phyloP scores from a whole-genome alignment of 2,329 filamentous ascomycete species.

The Fusarium sublunatum region DNA sequence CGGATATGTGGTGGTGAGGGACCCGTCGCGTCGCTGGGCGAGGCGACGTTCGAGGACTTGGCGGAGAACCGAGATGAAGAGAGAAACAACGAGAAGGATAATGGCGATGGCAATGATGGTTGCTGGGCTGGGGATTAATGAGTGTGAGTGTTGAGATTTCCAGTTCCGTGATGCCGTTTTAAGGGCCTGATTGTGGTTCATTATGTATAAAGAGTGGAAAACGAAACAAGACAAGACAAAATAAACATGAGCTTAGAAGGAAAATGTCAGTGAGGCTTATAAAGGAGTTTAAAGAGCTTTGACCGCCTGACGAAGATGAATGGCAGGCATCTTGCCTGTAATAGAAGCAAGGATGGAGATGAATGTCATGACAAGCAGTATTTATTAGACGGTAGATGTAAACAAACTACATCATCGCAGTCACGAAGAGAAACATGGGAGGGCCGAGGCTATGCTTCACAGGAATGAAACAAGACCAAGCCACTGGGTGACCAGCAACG shows the following conservation, averaged over 20 bases:
- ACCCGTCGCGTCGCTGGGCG: slow-evolving; percentile 26
- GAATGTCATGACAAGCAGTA: slow-evolving; percentile 1
- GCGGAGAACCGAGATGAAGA: slow-evolving; percentile 37
- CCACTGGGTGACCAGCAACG: slow-evolving; percentile 33
- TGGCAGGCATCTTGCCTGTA: slow-evolving; percentile 12
- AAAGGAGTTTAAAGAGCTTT: slow-evolving; percentile 16
- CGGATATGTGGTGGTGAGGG: slow-evolving; percentile 26
- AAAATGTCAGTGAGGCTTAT: background rate
- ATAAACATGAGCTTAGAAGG: background rate
- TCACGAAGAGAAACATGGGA: slow-evolving; percentile 13
- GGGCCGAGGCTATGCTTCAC: slow-evolving; percentile 19
- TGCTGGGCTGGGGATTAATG: slow-evolving; percentile 31
- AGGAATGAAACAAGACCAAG: slow-evolving; percentile 39
- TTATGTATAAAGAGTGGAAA: slow-evolving; percentile 2
- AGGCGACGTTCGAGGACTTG: slow-evolving; percentile 33
- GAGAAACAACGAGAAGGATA: slow-evolving; percentile 28
- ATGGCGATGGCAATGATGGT: slow-evolving; percentile 39
- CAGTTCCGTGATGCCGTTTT: background rate
- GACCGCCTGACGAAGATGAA: slow-evolving; percentile 12
- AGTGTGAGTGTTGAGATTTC: slow-evolving; percentile 6
- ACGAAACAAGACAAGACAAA: background rate
- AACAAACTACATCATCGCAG: slow-evolving; percentile 31
- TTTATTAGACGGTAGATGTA: slow-evolving; percentile 11
- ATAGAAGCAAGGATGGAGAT: background rate
- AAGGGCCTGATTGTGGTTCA: slow-evolving; percentile 4